Percentiles rank a stretch among this genome's conserved stretches.
phyloP scores from a whole-genome alignment of 108 stramenopile genomes.

The Fragilariopsis cylindrus region DNA sequence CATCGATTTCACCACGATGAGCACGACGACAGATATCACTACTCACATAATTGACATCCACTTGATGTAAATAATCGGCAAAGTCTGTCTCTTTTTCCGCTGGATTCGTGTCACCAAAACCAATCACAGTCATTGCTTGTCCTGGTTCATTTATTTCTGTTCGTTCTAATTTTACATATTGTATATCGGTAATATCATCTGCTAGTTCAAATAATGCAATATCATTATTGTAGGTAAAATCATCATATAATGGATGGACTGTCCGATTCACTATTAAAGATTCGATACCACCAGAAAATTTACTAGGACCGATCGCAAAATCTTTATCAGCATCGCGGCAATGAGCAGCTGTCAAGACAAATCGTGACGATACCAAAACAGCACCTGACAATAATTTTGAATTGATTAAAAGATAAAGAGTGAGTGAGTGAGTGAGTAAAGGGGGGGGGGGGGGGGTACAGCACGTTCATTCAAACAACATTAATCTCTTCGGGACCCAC shows the following conservation, averaged over 20 bases:
- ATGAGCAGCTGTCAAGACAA: slow-evolving; percentile 51
- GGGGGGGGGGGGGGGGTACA: too few species aligned
- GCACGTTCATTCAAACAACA: too few species aligned
- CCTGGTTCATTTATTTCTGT: background rate
- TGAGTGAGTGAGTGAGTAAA: too few species aligned
- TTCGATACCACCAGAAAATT: background rate
- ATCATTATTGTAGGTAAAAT: slow-evolving; percentile 9
- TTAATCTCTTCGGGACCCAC: background rate
- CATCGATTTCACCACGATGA: slow-evolving; percentile 19
- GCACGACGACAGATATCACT: slow-evolving; percentile 35
- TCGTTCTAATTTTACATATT: background rate
- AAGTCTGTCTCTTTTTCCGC: background rate
- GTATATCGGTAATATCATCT: background rate
- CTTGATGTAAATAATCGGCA: slow-evolving; percentile 35
- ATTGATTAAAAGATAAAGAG: too few species aligned
- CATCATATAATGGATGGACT: slow-evolving; percentile 6
- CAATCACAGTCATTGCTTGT: slow-evolving; percentile 43
- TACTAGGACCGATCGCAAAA: background rate
- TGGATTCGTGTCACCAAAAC: slow-evolving; percentile 49
- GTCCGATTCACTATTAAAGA: background rate
- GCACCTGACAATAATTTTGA: slow-evolving; percentile 5
- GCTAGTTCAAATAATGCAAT: slow-evolving; percentile 5
- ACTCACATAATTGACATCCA: slow-evolving; percentile 39
- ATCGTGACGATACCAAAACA: slow-evolving; percentile 49
- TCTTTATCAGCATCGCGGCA: slow-evolving; percentile 3